phyloP scores from a whole-genome alignment of 1,139 yeast species.

The Trichomonascaceae sp. region DNA sequence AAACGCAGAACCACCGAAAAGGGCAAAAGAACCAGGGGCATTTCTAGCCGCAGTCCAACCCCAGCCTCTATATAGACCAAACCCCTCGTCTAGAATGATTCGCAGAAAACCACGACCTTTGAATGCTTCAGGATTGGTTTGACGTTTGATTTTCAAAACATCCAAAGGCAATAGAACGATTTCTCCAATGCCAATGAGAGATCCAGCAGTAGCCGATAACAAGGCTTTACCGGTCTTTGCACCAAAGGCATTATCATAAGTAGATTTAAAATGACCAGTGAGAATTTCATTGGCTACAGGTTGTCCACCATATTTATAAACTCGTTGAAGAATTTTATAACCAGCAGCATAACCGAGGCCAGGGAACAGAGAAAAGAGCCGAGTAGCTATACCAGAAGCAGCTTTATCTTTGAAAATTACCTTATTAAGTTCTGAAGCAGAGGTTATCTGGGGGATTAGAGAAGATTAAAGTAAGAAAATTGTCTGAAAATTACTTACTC shows the following conservation, averaged over 20 bases:
- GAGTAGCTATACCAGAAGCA: slow-evolving; percentile 56
- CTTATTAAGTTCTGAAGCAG: slow-evolving; percentile 60
- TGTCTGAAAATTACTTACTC: slow-evolving; percentile 21
- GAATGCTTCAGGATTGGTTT: slow-evolving; percentile 97
- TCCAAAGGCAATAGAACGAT: slow-evolving; percentile 92
- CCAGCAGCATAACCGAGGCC: slow-evolving; percentile 98
- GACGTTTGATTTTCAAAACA: slow-evolving; percentile 95
- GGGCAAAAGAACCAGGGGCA: slow-evolving; percentile 97
- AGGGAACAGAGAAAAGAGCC: slow-evolving; percentile 84
- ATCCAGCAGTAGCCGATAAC: slow-evolving; percentile 96
- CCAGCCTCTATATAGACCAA: slow-evolving; percentile 95
- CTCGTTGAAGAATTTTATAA: slow-evolving; percentile 93
- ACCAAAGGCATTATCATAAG: slow-evolving; percentile 75
- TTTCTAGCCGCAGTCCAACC: slow-evolving; percentile 99
- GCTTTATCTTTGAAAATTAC: slow-evolving; percentile 88
- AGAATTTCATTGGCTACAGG: slow-evolving; percentile 95
- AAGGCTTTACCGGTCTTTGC: slow-evolving; percentile 94
- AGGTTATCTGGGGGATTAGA: slow-evolving; percentile 37
- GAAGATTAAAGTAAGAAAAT: neutral
- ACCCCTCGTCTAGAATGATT: slow-evolving; percentile 85
- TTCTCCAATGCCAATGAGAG: slow-evolving; percentile 95
- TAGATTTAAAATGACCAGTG: slow-evolving; percentile 61
- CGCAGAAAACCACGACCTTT: slow-evolving; percentile 92
- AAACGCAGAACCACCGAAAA: slow-evolving; percentile 97
- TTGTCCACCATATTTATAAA: slow-evolving; percentile 98